These are phyloP conservation scores for Rhizopogon rudus DNA, from an alignment of 768 basidiomycete species.

Conservation along the genomic window DNA sequence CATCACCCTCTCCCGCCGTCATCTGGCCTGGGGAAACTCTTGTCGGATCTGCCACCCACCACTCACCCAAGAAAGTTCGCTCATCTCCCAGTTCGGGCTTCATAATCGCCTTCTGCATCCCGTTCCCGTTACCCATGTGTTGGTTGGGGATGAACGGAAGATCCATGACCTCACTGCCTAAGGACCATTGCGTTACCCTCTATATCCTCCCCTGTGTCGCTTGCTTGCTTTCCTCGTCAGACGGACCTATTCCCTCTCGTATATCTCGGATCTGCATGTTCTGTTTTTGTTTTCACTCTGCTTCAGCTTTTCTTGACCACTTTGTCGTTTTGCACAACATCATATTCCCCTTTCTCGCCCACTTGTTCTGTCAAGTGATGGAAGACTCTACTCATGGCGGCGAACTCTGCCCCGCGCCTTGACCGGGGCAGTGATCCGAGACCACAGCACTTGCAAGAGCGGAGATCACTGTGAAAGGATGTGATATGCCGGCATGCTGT, in stretches of 20 bases:
- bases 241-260: background rate
- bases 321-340: too few relatives aligned
- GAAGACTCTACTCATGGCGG: too few relatives aligned
- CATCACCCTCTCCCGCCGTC: background rate
- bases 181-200: background rate
- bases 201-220: background rate
- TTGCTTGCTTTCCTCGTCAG: background rate
- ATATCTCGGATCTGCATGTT: background rate
- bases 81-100: background rate
- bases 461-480: too few relatives aligned
- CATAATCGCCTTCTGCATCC: slow-evolving; percentile 3
- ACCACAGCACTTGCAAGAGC: too few relatives aligned
- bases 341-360: too few relatives aligned
- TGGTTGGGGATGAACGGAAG: slow-evolving; percentile 3
- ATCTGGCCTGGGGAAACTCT: background rate
- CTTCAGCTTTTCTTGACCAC: too few relatives aligned
- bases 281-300: too few relatives aligned
- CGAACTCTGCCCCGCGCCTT: too few relatives aligned
- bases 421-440: too few relatives aligned
- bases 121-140: background rate
- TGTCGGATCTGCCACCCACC: background rate
- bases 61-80: background rate
- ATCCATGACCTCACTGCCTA: slow-evolving; percentile 1
- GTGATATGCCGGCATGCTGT: too few relatives aligned
- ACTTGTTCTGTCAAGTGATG: too few relatives aligned